A percentile compares a stretch with the other conserved stretches of the same genome.
Conservation (phyloP, 768 basidiomycete species). For the Serendipita sp. region DNA sequence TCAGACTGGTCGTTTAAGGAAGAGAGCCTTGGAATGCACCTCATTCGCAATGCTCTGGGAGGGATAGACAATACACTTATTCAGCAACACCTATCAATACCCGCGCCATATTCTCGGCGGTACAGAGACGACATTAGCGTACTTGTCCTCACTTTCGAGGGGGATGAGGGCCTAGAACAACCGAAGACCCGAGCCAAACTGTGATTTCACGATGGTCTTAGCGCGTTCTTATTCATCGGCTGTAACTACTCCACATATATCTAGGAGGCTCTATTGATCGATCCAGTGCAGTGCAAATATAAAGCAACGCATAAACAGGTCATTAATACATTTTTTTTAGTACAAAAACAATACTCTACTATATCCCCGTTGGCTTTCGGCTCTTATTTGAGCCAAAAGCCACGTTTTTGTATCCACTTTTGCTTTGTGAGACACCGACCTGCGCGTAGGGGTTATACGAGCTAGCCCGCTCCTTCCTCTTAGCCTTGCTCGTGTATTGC, state of each 20-base stretch:
- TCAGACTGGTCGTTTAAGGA: constrained; percentile 60
- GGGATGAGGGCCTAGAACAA: neutral
- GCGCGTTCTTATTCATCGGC: too few species aligned
- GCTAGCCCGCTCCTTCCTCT: too few species aligned
- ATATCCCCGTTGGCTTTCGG: neutral
- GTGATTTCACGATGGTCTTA: neutral
- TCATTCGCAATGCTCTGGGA: constrained; percentile 87
- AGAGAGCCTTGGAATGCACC: constrained; percentile 60
- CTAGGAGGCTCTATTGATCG: neutral
- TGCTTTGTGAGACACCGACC: neutral
- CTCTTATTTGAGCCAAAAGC: neutral
- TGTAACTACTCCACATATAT: neutral
- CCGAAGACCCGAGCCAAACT: neutral
- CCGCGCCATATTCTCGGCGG: constrained; percentile 58
- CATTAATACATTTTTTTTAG: neutral
- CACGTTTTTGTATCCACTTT: neutral
- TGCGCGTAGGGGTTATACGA: too few species aligned
- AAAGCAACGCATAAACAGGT: too few species aligned
- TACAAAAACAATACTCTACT: neutral
- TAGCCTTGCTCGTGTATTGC: too few species aligned
- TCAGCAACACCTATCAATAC: constrained; percentile 56
- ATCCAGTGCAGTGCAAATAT: neutral
- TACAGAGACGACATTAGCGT: constrained; percentile 77
- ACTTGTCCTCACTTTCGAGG: constrained; percentile 40
- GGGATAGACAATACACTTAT: constrained; percentile 43